These are phyloP conservation scores for Citrus medica DNA, from an alignment of 345 rosid species.

Conservation along the genomic window DNA sequence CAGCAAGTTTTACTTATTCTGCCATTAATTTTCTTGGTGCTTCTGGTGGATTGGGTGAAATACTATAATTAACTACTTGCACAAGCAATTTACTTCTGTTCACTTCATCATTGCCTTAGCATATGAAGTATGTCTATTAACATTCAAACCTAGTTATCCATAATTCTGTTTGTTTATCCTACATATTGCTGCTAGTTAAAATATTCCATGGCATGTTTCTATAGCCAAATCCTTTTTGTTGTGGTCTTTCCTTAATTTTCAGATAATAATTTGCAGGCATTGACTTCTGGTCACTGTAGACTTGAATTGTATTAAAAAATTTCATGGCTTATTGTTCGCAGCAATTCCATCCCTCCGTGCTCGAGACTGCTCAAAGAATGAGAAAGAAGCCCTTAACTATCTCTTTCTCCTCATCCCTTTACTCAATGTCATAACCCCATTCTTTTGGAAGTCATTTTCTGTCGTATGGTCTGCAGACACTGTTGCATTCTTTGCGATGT, in stretches of 20 bases:
- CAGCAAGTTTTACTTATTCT: neutral
- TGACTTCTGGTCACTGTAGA: neutral
- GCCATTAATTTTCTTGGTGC: neutral
- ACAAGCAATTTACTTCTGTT: neutral
- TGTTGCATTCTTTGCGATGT: conserved; percentile 76
- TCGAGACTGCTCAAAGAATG: conserved; percentile 82
- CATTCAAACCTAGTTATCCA: neutral
- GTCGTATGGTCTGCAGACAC: conserved; percentile 95
- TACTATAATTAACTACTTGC: neutral
- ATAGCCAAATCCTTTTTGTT: neutral
- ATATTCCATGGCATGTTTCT: neutral
- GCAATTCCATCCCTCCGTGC: conserved; percentile 96
- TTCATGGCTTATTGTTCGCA: conserved; percentile 21
- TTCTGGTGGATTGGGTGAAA: neutral
- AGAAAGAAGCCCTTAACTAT: conserved; percentile 94
- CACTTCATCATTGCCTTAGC: neutral
- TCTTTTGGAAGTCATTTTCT: conserved; percentile 89
- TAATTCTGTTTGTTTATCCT: neutral
- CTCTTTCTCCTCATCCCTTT: conserved; percentile 80
- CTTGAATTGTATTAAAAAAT: neutral
- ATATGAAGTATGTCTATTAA: neutral
- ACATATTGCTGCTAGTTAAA: neutral
- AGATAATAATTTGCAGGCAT: neutral
- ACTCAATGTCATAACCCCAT: conserved; percentile 78
- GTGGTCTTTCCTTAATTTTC: no score